Evolutionary conservation across 345 rosid species (phyloP).

Genomic region (Linum lewisii): DNA sequence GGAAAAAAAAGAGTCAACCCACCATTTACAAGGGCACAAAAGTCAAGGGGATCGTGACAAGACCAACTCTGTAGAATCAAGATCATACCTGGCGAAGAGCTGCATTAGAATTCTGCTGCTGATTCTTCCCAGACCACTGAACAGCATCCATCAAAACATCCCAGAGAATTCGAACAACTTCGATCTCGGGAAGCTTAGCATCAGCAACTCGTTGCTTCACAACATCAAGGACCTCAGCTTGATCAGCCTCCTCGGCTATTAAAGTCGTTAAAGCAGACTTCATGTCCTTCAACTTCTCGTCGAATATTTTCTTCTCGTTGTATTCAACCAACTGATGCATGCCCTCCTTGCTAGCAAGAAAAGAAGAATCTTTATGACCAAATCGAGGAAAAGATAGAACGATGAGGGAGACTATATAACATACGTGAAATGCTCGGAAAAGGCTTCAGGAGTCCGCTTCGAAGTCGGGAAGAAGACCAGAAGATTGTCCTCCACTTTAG

Average conservation of each 20-base stretch:
- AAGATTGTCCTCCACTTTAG: slow-evolving; percentile 89
- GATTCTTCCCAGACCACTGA: slow-evolving; percentile 99
- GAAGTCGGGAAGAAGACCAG: slow-evolving; percentile 72
- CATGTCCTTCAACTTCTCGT: slow-evolving; percentile 84
- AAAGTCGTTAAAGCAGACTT: slow-evolving; percentile 67
- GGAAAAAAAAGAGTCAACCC: background rate
- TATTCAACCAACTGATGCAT: slow-evolving; percentile 76
- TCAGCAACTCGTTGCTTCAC: slow-evolving; percentile 79
- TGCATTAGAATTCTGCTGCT: slow-evolving; percentile 86
- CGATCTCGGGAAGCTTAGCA: slow-evolving; percentile 68
- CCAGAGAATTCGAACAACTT: slow-evolving; percentile 78
- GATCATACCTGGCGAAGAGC: slow-evolving; percentile 70
- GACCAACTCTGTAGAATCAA: too few species aligned
- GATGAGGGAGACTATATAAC: slow-evolving; percentile 14
- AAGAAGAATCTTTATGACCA: slow-evolving; percentile 7
- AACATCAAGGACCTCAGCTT: slow-evolving; percentile 70
- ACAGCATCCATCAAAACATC: slow-evolving; percentile 98
- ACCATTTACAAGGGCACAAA: too few species aligned
- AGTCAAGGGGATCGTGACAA: too few species aligned
- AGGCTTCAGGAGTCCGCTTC: slow-evolving; percentile 75
- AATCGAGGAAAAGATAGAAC: background rate
- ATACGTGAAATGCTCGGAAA: slow-evolving; percentile 95
- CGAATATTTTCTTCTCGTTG: slow-evolving; percentile 84
- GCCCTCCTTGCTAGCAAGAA: slow-evolving; percentile 67
- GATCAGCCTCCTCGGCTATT: slow-evolving; percentile 65